Evolutionary conservation across 2,329 filamentous ascomycete genomes (phyloP).

Genomic region (Fusarium pseudograminearum): DNA sequence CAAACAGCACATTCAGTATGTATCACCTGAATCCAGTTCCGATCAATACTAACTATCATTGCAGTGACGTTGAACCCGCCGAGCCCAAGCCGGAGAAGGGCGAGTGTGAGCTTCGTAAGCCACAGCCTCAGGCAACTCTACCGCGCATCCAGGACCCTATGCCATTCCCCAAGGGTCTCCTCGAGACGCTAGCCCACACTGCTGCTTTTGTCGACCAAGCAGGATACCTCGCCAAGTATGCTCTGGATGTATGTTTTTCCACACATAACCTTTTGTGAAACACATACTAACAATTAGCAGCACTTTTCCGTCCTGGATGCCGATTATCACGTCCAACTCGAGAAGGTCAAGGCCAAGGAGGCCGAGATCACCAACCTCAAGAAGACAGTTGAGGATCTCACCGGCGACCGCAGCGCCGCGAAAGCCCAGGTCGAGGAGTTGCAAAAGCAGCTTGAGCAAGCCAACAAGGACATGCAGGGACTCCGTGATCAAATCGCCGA

Average conservation of each 20-base stretch:
- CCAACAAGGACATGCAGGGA: not conserved
- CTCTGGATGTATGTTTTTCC: not conserved
- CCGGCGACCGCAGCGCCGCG: rapidly evolving
- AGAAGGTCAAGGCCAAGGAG: conserved; percentile 7
- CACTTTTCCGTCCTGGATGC: not conserved
- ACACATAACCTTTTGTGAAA: too few relatives aligned
- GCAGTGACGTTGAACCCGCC: conserved; percentile 8
- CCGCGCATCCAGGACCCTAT: conserved; percentile 18
- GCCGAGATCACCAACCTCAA: conserved; percentile 10
- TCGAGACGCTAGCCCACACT: conserved; percentile 28
- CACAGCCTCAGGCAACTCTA: conserved; percentile 17
- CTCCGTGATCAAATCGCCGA: not conserved
- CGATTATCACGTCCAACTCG: not conserved
- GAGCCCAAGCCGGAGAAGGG: not conserved
- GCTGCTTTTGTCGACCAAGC: conserved; percentile 34
- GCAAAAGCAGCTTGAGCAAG: not conserved
- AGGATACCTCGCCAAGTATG: conserved; percentile 39
- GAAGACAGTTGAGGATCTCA: not conserved
- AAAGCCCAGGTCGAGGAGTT: not conserved
- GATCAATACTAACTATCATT: not conserved
- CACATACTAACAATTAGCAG: not conserved
- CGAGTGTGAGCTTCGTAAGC: conserved; percentile 22
- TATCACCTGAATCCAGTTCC: rapidly evolving
- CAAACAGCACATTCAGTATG: conserved; percentile 20
- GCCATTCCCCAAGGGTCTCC: conserved; percentile 28